Evolutionary conservation across 2,329 filamentous ascomycete genomes (phyloP).

Genomic region (Cercospora nicotianae): DNA sequence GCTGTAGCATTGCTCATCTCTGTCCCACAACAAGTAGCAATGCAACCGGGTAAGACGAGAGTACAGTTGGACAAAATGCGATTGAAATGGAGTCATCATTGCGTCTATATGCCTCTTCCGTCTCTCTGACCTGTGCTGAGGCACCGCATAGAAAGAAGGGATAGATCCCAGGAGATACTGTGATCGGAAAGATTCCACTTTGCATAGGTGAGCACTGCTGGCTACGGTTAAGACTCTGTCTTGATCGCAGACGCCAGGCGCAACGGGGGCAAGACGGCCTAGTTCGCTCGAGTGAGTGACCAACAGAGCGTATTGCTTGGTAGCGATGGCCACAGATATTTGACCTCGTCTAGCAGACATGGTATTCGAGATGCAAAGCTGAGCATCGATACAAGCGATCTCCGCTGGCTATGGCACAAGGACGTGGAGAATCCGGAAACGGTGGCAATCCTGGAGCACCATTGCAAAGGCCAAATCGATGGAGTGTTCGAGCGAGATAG

Average conservation of each 20-base stretch:
- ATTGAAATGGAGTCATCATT: neutral
- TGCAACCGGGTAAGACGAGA: neutral
- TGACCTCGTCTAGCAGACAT: too few relatives aligned
- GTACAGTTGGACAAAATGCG: accelerated
- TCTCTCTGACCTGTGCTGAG: neutral
- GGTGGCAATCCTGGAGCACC: neutral
- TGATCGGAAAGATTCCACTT: neutral
- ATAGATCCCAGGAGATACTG: neutral
- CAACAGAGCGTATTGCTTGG: neutral
- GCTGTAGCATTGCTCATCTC: neutral
- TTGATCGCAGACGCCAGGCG: neutral
- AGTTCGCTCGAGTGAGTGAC: neutral
- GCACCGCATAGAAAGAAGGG: neutral
- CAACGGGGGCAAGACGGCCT: neutral
- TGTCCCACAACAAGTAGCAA: neutral
- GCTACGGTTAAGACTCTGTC: neutral
- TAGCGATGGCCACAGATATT: too few relatives aligned
- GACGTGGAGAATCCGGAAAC: neutral
- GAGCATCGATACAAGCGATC: too few relatives aligned
- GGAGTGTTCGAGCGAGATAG: neutral
- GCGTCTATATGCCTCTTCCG: neutral
- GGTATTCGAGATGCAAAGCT: too few relatives aligned
- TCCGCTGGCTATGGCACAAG: neutral
- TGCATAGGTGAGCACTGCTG: neutral
- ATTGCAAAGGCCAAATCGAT: neutral